A percentile compares a stretch with the other conserved stretches of the same genome.
phyloP scores from a whole-genome alignment of 179 eudicot genomes.

The Patellifolia procumbens region DNA sequence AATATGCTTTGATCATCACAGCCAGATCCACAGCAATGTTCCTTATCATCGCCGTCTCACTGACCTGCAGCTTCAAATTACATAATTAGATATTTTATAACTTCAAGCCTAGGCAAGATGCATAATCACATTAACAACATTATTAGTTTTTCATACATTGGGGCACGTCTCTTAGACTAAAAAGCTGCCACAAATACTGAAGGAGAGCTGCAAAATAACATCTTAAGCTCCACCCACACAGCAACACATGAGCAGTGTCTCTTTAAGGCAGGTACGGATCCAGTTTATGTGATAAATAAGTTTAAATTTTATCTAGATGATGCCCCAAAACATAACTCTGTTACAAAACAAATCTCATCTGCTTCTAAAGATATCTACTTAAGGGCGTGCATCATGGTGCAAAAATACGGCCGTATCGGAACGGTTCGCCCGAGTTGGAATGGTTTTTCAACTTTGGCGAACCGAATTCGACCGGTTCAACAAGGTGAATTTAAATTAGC shows the following conservation, averaged over 20 bases:
- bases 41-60: not conserved
- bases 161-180: no score
- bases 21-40: not conserved
- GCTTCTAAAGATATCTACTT: not conserved
- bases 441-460: no score
- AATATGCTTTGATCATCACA: not conserved
- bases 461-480: no score
- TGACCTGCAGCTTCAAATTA: conserved; percentile 1
- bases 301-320: not conserved
- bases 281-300: not conserved
- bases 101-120: not conserved
- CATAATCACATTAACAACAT: not conserved
- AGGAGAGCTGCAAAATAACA: no score
- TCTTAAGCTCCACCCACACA: not conserved
- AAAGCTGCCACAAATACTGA: no score
- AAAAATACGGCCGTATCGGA: no score
- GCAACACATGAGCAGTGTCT: not conserved
- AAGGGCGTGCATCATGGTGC: no score
- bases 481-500: no score
- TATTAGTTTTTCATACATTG: no score
- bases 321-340: not conserved
- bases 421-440: no score
- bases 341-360: not conserved
- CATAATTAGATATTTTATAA: not conserved
- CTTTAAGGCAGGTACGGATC: not conserved